Conservation (phyloP, 371 early-diverging fungal genomes). For the Mortierella sp. region DNA sequence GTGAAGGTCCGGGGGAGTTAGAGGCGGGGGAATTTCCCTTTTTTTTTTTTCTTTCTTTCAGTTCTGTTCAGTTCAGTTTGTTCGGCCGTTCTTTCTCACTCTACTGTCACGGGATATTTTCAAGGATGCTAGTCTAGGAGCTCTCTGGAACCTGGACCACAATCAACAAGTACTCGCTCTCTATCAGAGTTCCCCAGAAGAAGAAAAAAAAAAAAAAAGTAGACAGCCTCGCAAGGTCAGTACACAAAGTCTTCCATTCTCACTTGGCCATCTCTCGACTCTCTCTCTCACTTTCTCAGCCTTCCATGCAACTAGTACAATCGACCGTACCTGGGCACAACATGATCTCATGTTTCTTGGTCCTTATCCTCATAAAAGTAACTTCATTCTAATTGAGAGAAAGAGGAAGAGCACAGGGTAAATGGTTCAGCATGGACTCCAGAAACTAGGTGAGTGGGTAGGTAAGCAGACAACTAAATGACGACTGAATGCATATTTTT, state of each 20-base stretch:
- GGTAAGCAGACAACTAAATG: not conserved
- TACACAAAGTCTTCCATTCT: not conserved
- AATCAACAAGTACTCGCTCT: conserved; percentile 89
- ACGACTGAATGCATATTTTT: not conserved
- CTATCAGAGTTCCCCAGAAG: conserved; percentile 54
- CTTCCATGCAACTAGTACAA: not conserved
- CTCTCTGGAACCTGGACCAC: conserved; percentile 84
- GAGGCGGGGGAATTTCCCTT: no score
- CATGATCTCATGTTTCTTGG: conserved; percentile 96
- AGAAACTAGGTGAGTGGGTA: not conserved
- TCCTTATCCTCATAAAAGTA: conserved; percentile 92
- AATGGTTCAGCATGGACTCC: no score
- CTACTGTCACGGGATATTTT: not conserved
- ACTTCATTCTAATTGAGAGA: conserved; percentile 78
- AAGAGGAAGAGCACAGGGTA: not conserved
- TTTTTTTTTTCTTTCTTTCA: conserved; percentile 8
- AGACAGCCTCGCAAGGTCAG: not conserved
- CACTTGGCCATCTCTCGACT: not conserved
- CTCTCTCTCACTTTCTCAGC: not conserved
- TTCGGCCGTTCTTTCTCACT: not conserved
- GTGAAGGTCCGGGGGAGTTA: no score
- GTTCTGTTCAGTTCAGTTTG: not conserved
- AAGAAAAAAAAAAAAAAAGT: not conserved
- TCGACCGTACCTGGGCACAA: conserved; percentile 81
- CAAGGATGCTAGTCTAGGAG: conserved; percentile 25